A percentile compares a stretch with the other conserved stretches of the same genome.
Evolutionary conservation across 2,329 filamentous ascomycete genomes (phyloP).

Genomic region (Cladophialophora carrionii): DNA sequence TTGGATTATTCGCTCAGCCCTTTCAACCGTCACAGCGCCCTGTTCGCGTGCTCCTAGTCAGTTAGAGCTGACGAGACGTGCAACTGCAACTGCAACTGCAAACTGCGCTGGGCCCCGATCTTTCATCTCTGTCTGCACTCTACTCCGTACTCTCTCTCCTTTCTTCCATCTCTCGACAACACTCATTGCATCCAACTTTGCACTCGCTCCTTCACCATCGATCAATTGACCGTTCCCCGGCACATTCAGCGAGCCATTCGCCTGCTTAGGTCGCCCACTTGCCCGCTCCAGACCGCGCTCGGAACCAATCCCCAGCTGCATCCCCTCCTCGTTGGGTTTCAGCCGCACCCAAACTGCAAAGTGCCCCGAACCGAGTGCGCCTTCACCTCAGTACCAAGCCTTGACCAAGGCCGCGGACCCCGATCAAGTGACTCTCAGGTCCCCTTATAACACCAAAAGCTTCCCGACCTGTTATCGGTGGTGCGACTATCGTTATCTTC

Average conservation of each 20-base stretch:
- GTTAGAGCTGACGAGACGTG: constrained; percentile 18
- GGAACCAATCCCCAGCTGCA: constrained; percentile 23
- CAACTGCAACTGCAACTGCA: not conserved
- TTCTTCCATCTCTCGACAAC: constrained; percentile 14
- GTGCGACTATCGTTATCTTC: constrained; percentile 9
- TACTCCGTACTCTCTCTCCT: constrained; percentile 3
- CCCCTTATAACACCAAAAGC: constrained; percentile 1
- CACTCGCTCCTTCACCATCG: not conserved
- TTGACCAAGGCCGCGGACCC: not conserved
- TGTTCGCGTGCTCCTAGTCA: constrained; percentile 10
- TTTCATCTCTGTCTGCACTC: constrained; percentile 2
- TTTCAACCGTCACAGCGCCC: constrained; percentile 2
- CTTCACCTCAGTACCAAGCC: constrained; percentile 7
- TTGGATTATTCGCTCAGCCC: constrained; percentile 11
- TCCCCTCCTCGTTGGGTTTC: constrained; percentile 28
- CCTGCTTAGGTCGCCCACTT: constrained; percentile 11
- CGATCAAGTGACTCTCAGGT: constrained; percentile 13
- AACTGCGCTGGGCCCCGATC: not conserved
- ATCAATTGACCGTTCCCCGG: not conserved
- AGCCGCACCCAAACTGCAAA: constrained; percentile 18
- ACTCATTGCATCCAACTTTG: constrained; percentile 6
- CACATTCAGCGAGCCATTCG: not conserved
- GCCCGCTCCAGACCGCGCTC: constrained; percentile 18
- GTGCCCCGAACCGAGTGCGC: constrained; percentile 13
- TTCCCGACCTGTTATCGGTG: not conserved